A percentile compares a stretch with the other conserved stretches of the same genome.
phyloP scores from a whole-genome alignment of 371 early-diverging fungal genomes.

The Chytridium lagenaria region DNA sequence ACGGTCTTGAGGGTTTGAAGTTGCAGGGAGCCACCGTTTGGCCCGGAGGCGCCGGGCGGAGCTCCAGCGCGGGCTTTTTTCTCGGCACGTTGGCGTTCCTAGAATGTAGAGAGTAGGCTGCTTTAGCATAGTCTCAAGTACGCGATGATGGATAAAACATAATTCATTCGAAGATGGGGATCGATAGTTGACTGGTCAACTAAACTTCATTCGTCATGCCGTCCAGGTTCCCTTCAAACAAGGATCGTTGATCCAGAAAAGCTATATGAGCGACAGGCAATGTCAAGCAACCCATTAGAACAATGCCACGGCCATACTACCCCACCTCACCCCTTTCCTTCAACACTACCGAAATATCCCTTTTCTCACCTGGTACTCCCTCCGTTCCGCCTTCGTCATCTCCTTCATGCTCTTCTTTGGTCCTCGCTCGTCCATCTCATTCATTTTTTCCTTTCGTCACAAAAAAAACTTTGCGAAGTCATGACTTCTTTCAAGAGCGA shows the following conservation, averaged over 20 bases:
- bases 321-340: too few species aligned
- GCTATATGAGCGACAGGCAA: too few species aligned
- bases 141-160: not conserved
- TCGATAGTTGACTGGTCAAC: too few species aligned
- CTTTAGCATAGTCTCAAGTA: not conserved
- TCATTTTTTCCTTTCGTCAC: not conserved
- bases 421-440: slow-evolving; percentile 2
- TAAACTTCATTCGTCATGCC: too few species aligned
- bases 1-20: not conserved
- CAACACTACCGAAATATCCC: too few species aligned
- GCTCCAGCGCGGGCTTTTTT: slow-evolving; percentile 63
- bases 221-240: too few species aligned
- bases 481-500: not conserved
- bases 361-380: slow-evolving; percentile 67
- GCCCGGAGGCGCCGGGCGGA: not conserved
- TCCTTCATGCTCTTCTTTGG: slow-evolving; percentile 64
- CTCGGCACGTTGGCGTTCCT: slow-evolving; percentile 79
- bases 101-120: slow-evolving; percentile 15
- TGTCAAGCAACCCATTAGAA: too few species aligned
- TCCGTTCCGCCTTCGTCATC: slow-evolving; percentile 91
- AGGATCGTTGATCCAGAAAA: too few species aligned
- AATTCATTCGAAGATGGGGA: not conserved
- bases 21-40: slow-evolving; percentile 5
- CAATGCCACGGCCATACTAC: too few species aligned
- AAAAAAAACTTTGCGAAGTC: too few species aligned